Base-by-base conservation (phyloP, 2,329 filamentous ascomycete species). In the Ophiostoma montium region DNA sequence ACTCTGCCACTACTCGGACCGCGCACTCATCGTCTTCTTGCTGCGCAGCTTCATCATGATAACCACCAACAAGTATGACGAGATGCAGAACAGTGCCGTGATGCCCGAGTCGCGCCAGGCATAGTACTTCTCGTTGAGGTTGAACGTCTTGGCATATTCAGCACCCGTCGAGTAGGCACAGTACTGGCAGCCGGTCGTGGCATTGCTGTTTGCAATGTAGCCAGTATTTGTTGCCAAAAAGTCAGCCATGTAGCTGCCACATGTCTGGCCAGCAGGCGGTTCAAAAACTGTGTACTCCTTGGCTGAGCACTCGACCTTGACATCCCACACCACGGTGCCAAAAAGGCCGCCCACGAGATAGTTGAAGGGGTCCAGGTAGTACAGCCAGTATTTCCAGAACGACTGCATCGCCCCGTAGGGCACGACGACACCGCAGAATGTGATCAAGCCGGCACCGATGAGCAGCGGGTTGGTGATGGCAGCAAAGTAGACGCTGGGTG, bases 321-420 rank as follows among this genome's bases (percentile, higher is more conserved):
- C 77, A 57, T 83, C 80, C 36, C 83, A 83, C 6, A 94, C 67
- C 3, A 77, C 85, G 0, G 75, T 76, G 0, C 80, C 74, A 0
- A 90, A 63, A 67, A 94, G 79, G 19, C 80, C 84, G 11, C 75
- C 74, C 27, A 90, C 77, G 13, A 92, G 68, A 61, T 94, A 95
- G 0, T 84, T 89, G 57, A 95, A 84, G 0, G 88, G 87, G 0
- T 82, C 87, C 45, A 88, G 67, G 44, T 83, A 77, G 64, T 90
- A 90, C 80, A 88, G 30, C 42, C 42, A 85, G 70, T 86, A 87
- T 57, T 82, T 76, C 83, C 83, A 88, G 66, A 87, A 87, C 0
- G 76, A 71, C 0, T 82, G 82, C 1, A 87, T 68, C 0, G 70
- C 68, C 3, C 58, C 51, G 0, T 79, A 74, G 0, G 71, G 63